Percentiles rank a stretch among this genome's conserved stretches.
Evolutionary conservation across 1,139 yeast species (phyloP).

Genomic region (Geotrichum bryndzae): DNA sequence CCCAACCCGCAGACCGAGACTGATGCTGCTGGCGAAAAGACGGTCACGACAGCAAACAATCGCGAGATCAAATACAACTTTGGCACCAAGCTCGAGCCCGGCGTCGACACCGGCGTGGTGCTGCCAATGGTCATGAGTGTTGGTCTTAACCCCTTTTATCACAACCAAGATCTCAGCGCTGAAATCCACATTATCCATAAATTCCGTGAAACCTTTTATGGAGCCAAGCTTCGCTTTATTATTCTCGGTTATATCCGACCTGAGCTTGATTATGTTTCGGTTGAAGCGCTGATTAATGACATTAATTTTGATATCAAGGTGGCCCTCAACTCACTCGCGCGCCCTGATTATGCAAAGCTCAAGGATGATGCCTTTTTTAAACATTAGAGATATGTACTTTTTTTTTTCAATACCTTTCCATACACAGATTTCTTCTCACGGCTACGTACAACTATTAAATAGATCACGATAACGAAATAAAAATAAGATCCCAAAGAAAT

Average conservation of each 20-base stretch:
- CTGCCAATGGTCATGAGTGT: constrained; percentile 91
- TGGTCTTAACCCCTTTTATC: constrained; percentile 93
- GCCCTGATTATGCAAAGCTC: constrained; percentile 33
- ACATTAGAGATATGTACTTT: neutral
- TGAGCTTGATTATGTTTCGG: constrained; percentile 77
- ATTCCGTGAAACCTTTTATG: constrained; percentile 67
- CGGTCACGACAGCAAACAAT: constrained; percentile 14
- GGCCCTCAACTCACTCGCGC: constrained; percentile 48
- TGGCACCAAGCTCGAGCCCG: constrained; percentile 46
- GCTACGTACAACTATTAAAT: neutral
- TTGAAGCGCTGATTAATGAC: constrained; percentile 81
- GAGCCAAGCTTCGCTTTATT: constrained; percentile 62
- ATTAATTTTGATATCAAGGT: constrained; percentile 73
- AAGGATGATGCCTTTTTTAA: constrained; percentile 22
- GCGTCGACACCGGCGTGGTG: constrained; percentile 41
- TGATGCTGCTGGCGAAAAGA: constrained; percentile 9
- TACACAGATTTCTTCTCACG: neutral
- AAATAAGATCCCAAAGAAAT: neutral
- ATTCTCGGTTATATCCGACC: constrained; percentile 89
- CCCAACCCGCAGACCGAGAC: constrained; percentile 16
- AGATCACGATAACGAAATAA: neutral
- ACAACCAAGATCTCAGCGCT: constrained; percentile 52
- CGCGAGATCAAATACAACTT: constrained; percentile 47
- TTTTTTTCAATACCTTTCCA: neutral
- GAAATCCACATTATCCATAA: constrained; percentile 83